Percentiles rank a stretch among this genome's conserved stretches.
Conservation (phyloP, 352 stramenopile species). For the Phytophthora capsici region DNA sequence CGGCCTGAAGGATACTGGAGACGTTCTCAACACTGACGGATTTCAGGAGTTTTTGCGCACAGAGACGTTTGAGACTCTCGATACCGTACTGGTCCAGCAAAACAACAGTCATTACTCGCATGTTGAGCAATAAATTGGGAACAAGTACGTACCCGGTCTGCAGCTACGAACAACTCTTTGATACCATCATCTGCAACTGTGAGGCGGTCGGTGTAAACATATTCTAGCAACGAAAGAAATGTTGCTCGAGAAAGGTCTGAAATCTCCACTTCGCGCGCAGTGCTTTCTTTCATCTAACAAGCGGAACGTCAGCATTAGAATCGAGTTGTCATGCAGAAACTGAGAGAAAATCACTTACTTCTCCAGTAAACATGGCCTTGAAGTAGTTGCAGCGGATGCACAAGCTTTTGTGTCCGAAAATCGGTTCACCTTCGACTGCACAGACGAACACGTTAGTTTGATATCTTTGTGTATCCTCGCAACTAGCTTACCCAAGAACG, state of each 20-base stretch:
- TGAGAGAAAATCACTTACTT: constrained; percentile 38
- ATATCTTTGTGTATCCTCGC: too few species aligned
- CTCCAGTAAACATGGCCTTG: constrained; percentile 84
- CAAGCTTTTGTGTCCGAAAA: constrained; percentile 92
- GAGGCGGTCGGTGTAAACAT: constrained; percentile 96
- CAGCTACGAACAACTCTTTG: constrained; percentile 93
- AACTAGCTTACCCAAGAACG: constrained; percentile 65
- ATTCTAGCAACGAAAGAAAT: constrained; percentile 95
- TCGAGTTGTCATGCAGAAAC: background rate
- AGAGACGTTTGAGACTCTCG: constrained; percentile 90
- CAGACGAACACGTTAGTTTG: background rate
- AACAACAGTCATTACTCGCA: background rate
- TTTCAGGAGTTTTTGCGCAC: constrained; percentile 94
- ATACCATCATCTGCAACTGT: constrained; percentile 86
- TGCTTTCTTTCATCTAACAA: constrained; percentile 90
- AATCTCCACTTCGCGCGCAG: constrained; percentile 89
- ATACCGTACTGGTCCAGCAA: constrained; percentile 69
- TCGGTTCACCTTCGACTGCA: constrained; percentile 78
- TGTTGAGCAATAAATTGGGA: background rate
- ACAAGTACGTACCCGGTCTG: constrained; percentile 67
- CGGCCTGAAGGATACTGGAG: constrained; percentile 95
- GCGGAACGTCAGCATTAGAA: background rate
- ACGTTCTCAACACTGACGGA: constrained; percentile 96
- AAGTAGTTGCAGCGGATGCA: constrained; percentile 96
- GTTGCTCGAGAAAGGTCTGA: constrained; percentile 90